These are phyloP conservation scores for Colletotrichum chrysophilum DNA, from an alignment of 2,329 filamentous ascomycete genomes.

Conservation along the genomic window DNA sequence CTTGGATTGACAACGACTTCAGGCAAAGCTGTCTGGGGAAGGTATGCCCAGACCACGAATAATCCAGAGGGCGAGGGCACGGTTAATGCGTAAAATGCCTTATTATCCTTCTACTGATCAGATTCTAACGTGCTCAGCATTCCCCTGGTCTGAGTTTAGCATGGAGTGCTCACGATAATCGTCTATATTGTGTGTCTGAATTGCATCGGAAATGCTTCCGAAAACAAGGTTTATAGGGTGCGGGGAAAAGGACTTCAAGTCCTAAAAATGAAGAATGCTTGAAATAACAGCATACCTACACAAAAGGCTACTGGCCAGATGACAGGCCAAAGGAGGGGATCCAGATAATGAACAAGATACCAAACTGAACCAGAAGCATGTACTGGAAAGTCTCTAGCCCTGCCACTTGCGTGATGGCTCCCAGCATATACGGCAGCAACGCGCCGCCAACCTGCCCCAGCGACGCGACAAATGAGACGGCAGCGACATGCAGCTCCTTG, in stretches of 20 bases:
- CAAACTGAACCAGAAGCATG: constrained; percentile 29
- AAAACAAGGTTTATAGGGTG: neutral
- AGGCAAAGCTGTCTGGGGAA: too few relatives aligned
- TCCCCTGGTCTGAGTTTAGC: neutral
- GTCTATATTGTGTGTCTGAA: neutral
- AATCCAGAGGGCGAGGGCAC: neutral
- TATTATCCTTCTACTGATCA: neutral
- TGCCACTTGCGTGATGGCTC: constrained; percentile 39
- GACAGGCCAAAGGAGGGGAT: neutral
- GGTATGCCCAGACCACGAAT: too few relatives aligned
- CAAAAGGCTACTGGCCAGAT: neutral
- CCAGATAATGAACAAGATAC: constrained; percentile 22
- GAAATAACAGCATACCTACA: neutral
- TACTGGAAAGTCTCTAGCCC: constrained; percentile 42
- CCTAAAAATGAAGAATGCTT: neutral
- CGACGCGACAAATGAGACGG: constrained; percentile 47
- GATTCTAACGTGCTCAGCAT: neutral
- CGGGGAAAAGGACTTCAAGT: neutral
- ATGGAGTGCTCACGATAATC: neutral
- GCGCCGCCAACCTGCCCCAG: constrained; percentile 49
- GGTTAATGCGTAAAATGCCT: neutral
- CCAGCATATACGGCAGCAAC: constrained; percentile 46
- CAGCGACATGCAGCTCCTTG: constrained; percentile 41
- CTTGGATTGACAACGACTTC: too few relatives aligned
- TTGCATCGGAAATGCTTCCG: neutral